A percentile compares a stretch with the other conserved stretches of the same genome.
Evolutionary conservation across 2,329 filamentous ascomycete genomes (phyloP).

Genomic region (Penicillium crustosum): DNA sequence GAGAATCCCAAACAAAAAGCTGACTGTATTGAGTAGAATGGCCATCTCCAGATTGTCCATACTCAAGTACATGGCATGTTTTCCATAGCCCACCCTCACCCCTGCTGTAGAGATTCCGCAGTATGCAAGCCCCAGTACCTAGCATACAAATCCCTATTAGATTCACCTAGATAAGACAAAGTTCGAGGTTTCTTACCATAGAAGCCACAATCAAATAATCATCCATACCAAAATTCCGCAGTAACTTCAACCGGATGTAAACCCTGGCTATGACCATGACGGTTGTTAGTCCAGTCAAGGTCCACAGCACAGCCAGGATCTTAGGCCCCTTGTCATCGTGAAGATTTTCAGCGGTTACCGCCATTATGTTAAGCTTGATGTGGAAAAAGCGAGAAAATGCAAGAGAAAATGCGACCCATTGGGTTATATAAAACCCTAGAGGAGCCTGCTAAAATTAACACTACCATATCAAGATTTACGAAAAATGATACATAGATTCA

Average conservation of each 20-base stretch:
- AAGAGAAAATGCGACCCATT: neutral
- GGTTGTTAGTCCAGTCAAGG: constrained; percentile 32
- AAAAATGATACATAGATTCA: neutral
- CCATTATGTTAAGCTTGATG: constrained; percentile 8
- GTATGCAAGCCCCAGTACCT: constrained; percentile 39
- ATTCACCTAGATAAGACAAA: neutral
- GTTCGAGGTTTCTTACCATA: constrained; percentile 25
- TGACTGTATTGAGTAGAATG: constrained; percentile 27
- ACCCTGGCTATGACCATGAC: constrained; percentile 36
- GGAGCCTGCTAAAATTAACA: neutral
- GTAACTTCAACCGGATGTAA: constrained; percentile 34
- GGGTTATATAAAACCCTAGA: neutral
- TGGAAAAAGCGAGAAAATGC: neutral
- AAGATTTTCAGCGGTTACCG: constrained; percentile 10
- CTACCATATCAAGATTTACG: neutral
- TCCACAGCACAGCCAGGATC: constrained; percentile 35
- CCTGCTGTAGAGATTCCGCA: constrained; percentile 38
- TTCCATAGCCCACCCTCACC: constrained; percentile 43
- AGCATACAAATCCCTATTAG: neutral
- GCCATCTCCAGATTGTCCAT: constrained; percentile 30
- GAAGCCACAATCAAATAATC: constrained; percentile 41
- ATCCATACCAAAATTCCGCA: constrained; percentile 38
- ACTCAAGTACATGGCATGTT: constrained; percentile 37
- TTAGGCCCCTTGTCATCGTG: constrained; percentile 37
- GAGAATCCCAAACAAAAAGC: constrained; percentile 32